Percentiles rank a stretch among this genome's conserved stretches.
These are phyloP conservation scores for Aspergillus transmontanensis DNA, from an alignment of 2,329 filamentous ascomycete species.

Conservation along the genomic window DNA sequence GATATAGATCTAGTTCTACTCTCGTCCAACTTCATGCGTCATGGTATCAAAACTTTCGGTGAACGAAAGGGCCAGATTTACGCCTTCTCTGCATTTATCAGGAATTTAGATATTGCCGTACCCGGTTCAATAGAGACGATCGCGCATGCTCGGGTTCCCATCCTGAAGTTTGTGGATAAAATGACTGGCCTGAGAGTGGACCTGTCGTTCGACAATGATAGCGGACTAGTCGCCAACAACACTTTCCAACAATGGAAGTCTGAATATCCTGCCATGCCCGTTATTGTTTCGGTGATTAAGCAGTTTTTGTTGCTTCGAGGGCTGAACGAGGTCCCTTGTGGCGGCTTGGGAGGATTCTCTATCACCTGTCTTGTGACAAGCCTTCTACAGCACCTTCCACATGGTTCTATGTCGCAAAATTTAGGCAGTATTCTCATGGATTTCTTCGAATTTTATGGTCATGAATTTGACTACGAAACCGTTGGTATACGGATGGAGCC, in stretches of 20 bases:
- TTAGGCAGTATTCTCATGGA: constrained; percentile 81
- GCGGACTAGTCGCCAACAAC: constrained; percentile 75
- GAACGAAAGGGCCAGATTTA: constrained; percentile 59
- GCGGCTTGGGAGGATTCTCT: constrained; percentile 90
- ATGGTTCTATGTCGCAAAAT: constrained; percentile 67
- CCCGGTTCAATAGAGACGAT: constrained; percentile 68
- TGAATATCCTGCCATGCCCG: constrained; percentile 80
- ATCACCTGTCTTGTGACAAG: constrained; percentile 92
- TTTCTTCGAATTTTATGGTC: constrained; percentile 89
- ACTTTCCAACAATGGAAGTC: constrained; percentile 81
- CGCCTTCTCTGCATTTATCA: constrained; percentile 64
- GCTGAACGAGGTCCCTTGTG: constrained; percentile 86
- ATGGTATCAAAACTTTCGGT: constrained; percentile 52
- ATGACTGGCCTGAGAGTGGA: constrained; percentile 82
- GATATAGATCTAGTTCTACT: constrained; percentile 94
- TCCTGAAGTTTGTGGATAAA: constrained; percentile 86
- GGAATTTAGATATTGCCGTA: constrained; percentile 59
- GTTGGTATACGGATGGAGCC: constrained; percentile 76
- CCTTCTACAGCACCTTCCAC: constrained; percentile 78
- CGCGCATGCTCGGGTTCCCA: constrained; percentile 76
- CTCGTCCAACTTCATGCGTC: constrained; percentile 61
- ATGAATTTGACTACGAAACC: constrained; percentile 69
- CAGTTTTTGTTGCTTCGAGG: constrained; percentile 88
- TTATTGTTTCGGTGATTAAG: constrained; percentile 85
- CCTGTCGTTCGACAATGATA: constrained; percentile 90